Evolutionary conservation across 257 asterid genomes (phyloP).

Genomic region (Solanum corneliomulleri): DNA sequence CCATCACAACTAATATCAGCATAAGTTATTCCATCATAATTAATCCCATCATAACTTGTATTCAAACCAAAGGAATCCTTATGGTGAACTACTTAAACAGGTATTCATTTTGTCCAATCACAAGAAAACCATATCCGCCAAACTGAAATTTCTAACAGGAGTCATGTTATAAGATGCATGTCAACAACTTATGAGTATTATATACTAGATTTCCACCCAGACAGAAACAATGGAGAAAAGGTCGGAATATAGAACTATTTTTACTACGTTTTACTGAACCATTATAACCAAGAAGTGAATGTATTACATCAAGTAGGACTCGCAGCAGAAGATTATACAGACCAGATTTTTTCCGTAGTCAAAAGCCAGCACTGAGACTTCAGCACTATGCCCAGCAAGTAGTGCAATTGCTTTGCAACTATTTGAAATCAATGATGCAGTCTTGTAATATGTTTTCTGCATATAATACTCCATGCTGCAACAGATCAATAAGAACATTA

Average conservation of each 20-base stretch:
- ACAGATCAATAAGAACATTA: background rate
- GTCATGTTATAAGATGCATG: background rate
- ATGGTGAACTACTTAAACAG: background rate
- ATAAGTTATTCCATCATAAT: background rate
- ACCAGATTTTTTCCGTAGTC: conserved; percentile 97
- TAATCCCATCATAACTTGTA: no score
- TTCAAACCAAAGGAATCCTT: no score
- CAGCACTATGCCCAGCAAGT: conserved; percentile 88
- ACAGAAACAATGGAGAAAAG: background rate
- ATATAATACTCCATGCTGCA: conserved; percentile 86
- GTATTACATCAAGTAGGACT: background rate
- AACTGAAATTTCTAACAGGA: background rate
- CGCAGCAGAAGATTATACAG: conserved; percentile 2
- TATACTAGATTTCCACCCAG: background rate
- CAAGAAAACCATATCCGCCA: background rate
- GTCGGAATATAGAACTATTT: background rate
- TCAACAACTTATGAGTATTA: background rate
- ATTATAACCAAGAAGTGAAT: background rate
- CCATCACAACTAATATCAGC: background rate
- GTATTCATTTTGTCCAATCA: background rate
- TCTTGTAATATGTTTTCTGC: conserved; percentile 95
- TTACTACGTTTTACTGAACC: background rate
- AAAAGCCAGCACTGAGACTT: conserved; percentile 78
- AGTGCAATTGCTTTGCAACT: conserved; percentile 90
- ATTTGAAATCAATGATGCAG: conserved; percentile 91